These are phyloP conservation scores for Dorcoceras hygrometricum DNA, from an alignment of 257 asterid species.

Conservation along the genomic window DNA sequence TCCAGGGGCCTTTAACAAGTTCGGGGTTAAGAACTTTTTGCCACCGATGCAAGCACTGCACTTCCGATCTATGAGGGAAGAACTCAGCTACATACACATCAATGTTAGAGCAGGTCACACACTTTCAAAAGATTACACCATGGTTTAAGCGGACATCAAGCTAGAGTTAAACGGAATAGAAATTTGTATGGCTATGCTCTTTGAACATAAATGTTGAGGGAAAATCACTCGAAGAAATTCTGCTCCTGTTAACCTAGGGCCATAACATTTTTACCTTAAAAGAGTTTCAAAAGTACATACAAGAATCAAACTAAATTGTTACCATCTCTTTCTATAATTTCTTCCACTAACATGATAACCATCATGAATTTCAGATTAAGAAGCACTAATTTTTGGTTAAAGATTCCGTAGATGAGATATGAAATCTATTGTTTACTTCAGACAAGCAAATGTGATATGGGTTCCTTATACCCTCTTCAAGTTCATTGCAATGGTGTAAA, in stretches of 20 bases:
- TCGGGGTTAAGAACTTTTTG: slow-evolving; percentile 98
- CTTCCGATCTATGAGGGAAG: slow-evolving; percentile 98
- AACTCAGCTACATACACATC: slow-evolving; percentile 67
- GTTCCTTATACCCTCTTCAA: no score
- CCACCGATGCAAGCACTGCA: slow-evolving; percentile 99
- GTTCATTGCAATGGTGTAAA: slow-evolving; percentile 2
- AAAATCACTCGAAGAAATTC: neutral
- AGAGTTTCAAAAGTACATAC: neutral
- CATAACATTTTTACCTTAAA: neutral
- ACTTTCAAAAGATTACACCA: slow-evolving; percentile 11
- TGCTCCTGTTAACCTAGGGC: slow-evolving; percentile 3
- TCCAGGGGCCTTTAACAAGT: slow-evolving; percentile 99
- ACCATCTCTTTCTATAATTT: neutral
- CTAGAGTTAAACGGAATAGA: slow-evolving; percentile 10
- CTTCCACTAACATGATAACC: neutral
- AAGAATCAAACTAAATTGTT: neutral
- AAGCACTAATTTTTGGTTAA: neutral
- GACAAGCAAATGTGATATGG: neutral
- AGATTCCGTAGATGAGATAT: neutral
- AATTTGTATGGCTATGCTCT: neutral
- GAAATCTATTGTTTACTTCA: neutral
- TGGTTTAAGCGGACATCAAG: neutral
- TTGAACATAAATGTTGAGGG: neutral
- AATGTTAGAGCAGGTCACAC: slow-evolving; percentile 24
- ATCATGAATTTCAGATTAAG: neutral